Base-by-base conservation (phyloP, 305 asterid species). In the Lippia alba region DNA sequence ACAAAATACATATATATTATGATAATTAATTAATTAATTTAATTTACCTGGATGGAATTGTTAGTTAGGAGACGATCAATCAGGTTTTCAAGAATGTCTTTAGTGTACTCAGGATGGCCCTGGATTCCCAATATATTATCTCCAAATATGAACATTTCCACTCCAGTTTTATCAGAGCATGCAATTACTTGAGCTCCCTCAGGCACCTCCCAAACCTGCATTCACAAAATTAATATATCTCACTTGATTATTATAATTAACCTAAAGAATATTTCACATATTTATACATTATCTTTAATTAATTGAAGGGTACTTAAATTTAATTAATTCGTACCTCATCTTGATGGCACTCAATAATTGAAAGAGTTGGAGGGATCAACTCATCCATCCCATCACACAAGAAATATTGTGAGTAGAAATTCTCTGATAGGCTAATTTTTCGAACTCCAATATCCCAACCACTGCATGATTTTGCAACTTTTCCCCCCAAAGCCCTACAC, bases 391-490 rank as follows among this genome's bases (percentile, higher is more conserved):
- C 77, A 49, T 70, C 71, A 48, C 51, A 66, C n/a, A 77, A 80
- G 16, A 68, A 71, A 64, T 60, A 72, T 4, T 24, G 30, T 24
- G 84, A 72, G 61, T 79, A 72, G 79, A 83, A 72, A 34, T 81
- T 84, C 39, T 80, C 74, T 0, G 77, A 60, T 18, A 91, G 61
- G 19, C 61, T 83, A 70, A 91, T 81, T 67, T 84, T 78, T 18
- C 93, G 82, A 53, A 91, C 80, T 53, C 97, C 96, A 78, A 91
- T 64, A 18, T 91, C 97, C 97, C 97, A 89, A 5, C 97, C 97
- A 57, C 70, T 84, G 11, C 12, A 30, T 0, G 96, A 76, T 54
- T 77, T 86, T 24, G 75, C 89, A 66, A 91, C 89, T 74, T 76
- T 82, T 9, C 97, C 97, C 20, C 96, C 97, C 80, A 89, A 67